These are phyloP conservation scores for Capsella rubella DNA, from an alignment of 441 rosid species.

Conservation along the genomic window DNA sequence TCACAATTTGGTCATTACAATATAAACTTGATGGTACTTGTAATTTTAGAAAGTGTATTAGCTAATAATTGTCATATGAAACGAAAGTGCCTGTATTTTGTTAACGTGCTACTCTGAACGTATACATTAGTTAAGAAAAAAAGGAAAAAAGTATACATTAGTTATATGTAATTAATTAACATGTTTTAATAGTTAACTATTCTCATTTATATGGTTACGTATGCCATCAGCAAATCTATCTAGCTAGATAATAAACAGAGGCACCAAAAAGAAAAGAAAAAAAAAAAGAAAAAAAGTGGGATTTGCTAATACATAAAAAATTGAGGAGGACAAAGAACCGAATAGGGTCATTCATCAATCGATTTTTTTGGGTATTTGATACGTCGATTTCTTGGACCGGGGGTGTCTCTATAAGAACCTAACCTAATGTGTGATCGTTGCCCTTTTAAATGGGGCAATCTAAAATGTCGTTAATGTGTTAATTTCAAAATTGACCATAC, in stretches of 20 bases:
- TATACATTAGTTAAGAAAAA: too few relatives aligned
- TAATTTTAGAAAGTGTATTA: constrained; percentile 23
- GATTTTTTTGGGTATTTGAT: constrained; percentile 21
- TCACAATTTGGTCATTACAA: constrained; percentile 32
- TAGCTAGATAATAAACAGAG: too few relatives aligned
- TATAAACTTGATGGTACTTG: constrained; percentile 6
- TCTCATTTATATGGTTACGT: too few relatives aligned
- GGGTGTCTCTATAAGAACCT: constrained; percentile 29
- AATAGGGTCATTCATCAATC: constrained; percentile 25
- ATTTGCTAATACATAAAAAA: constrained; percentile 1
- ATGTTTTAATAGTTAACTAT: too few relatives aligned
- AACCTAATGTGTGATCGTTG: constrained; percentile 39
- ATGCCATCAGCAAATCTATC: too few relatives aligned
- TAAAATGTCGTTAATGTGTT: constrained; percentile 28
- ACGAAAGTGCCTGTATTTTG: not conserved
- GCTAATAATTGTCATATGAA: not conserved
- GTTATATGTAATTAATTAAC: too few relatives aligned
- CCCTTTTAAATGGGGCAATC: constrained; percentile 42
- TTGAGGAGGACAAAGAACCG: constrained; percentile 10
- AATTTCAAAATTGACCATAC: constrained; percentile 35
- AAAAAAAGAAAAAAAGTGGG: not conserved
- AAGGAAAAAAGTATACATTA: too few relatives aligned
- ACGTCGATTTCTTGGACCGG: constrained; percentile 34
- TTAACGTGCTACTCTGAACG: not conserved
- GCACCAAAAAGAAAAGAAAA: too few relatives aligned